Base-by-base conservation (phyloP, 345 rosid species). In the Crucihimalaya himalaica region DNA sequence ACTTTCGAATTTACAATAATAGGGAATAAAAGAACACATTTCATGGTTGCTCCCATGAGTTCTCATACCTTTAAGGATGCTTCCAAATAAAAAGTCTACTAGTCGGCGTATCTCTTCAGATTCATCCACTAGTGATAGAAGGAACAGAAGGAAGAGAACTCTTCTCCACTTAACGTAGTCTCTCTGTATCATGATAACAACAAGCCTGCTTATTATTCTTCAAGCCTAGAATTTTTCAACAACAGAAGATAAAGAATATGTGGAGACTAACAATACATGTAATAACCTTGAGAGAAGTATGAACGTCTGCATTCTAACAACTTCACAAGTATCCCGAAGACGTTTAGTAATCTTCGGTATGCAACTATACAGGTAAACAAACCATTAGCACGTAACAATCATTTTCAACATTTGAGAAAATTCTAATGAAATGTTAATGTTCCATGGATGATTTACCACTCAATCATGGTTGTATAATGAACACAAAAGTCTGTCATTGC, bases 91-190 rank as follows among this genome's bases (percentile, higher is more conserved):
- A 54, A 86, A 94, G 75, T 89, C 93, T 45, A 97, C 91, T 68
- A 94, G 95, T 64, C 80, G 89, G 75, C 93, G 84, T 58, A 95
- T 88, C 88, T 88, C 92, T 67, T 83, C 93, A 21, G 99, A 92
- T 63, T 95, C 99, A 78, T 95, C 97, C 32, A 91, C 99, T 61
- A 94, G 89, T 8, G 96, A 85, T 53, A 89, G 68, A 70, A 94
- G 97, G 75, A 95, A 92, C 2, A 91, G 84, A 66, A 92, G 89
- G 74, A 92, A 92, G 70, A 88, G 93, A 52, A 88, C 82, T 64
- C 97, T 97, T 80, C 90, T 89, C 99, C 99, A 92, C 84, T 95
- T 92, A 53, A 95, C 97, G 18, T 95, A 95, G 83, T 92, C 99
- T 84, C 97, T 89, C 99, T 94, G 79, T 56, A 63, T 6, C 15